Evolutionary conservation across 139 green algal genomes (phyloP).

Genomic region (Gonium pectorale): DNA sequence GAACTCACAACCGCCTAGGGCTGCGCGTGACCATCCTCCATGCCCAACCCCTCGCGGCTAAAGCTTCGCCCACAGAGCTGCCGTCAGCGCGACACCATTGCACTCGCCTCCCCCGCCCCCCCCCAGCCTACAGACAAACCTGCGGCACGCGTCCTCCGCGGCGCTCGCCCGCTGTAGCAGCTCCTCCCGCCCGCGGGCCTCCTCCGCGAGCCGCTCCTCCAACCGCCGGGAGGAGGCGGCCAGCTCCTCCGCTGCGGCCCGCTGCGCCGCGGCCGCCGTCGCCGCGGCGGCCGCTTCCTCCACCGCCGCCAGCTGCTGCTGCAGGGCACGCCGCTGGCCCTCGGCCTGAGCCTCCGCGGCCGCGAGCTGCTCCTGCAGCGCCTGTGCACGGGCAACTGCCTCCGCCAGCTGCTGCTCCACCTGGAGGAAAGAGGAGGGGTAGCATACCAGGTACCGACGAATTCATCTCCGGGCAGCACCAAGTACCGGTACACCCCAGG

Average conservation of each 20-base stretch:
- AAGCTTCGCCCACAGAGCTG: too few species aligned
- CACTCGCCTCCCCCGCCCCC: too few species aligned
- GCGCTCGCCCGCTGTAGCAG: neutral
- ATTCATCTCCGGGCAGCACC: too few species aligned
- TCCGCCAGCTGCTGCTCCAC: conserved; percentile 8
- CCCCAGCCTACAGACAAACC: too few species aligned
- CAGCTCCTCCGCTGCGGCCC: neutral
- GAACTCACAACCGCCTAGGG: too few species aligned
- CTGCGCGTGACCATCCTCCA: too few species aligned
- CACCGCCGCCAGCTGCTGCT: neutral
- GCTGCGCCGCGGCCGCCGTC: conserved; percentile 1
- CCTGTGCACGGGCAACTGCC: neutral
- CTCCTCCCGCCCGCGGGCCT: neutral
- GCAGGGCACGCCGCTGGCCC: too few species aligned
- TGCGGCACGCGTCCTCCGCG: neutral
- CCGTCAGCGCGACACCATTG: too few species aligned
- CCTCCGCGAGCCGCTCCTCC: neutral
- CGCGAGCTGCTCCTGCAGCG: neutral
- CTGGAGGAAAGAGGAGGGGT: neutral
- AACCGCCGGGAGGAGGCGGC: neutral
- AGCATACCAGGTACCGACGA: too few species aligned
- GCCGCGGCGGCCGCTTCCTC: neutral
- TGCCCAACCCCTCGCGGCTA: too few species aligned
- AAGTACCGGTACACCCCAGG: too few species aligned
- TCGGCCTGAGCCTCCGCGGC: neutral